phyloP scores from a whole-genome alignment of 2,329 filamentous ascomycete species.

The Pyrenochaeta sp. region DNA sequence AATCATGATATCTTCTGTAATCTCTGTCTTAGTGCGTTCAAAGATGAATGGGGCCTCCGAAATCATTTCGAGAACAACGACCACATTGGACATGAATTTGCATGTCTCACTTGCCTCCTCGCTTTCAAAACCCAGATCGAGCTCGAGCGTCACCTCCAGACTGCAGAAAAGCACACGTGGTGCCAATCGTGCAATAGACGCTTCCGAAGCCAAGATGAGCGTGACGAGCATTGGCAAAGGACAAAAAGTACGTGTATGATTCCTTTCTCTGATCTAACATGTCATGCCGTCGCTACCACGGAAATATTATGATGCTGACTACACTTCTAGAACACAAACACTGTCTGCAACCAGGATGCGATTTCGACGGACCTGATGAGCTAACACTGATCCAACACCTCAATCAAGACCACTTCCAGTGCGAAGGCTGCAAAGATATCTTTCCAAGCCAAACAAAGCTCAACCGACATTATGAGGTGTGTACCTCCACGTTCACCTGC shows the following conservation, averaged over 20 bases:
- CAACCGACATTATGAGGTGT: constrained; percentile 30
- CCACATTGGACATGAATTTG: constrained; percentile 35
- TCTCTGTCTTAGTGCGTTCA: constrained; percentile 45
- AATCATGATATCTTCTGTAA: constrained; percentile 43
- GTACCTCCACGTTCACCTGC: constrained; percentile 27
- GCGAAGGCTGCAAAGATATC: constrained; percentile 38
- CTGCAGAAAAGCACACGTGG: constrained; percentile 37
- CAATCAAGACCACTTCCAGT: constrained; percentile 40
- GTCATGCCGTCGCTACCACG: too few species aligned
- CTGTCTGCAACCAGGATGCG: constrained; percentile 43
- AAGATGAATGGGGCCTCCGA: constrained; percentile 39
- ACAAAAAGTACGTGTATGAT: constrained; percentile 30
- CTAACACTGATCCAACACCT: constrained; percentile 33
- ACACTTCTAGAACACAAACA: constrained; percentile 37
- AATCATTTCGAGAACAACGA: constrained; percentile 48
- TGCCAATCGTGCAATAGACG: constrained; percentile 37
- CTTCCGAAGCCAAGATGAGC: constrained; percentile 41
- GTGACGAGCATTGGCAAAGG: constrained; percentile 43
- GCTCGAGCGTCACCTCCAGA: constrained; percentile 35
- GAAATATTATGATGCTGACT: not conserved
- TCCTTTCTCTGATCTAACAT: not conserved
- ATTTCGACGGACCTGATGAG: constrained; percentile 35
- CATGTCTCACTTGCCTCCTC: constrained; percentile 39
- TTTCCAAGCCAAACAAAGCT: constrained; percentile 41
- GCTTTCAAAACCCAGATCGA: constrained; percentile 31